Evolutionary conservation across 2,329 filamentous ascomycete genomes (phyloP).

Genomic region (Arachnomyces sp.): DNA sequence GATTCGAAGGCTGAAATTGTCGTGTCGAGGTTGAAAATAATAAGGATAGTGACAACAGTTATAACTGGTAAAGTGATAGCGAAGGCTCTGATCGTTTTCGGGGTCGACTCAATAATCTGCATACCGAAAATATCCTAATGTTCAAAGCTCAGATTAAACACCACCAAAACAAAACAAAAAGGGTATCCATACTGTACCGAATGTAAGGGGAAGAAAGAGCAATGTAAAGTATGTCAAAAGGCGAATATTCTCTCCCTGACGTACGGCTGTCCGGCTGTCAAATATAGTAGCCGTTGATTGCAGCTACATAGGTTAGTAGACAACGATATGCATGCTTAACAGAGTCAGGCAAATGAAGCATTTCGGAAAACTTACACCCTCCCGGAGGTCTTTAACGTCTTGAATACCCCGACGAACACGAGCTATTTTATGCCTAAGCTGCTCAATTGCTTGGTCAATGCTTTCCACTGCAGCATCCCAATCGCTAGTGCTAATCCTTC

Average conservation of each 20-base stretch:
- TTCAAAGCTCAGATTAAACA: neutral
- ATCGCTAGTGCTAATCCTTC: conserved; percentile 4
- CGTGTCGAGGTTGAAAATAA: conserved; percentile 8
- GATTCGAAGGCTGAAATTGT: conserved; percentile 5
- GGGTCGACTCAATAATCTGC: conserved; percentile 3
- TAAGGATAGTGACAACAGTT: conserved; percentile 5
- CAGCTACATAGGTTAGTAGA: conserved; percentile 2
- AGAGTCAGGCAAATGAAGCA: neutral
- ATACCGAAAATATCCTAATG: conserved; percentile 6
- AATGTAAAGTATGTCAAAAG: conserved; percentile 15
- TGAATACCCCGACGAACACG: conserved; percentile 5
- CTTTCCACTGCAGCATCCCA: conserved; percentile 4
- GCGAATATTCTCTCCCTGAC: conserved; percentile 16
- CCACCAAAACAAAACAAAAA: neutral
- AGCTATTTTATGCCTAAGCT: conserved; percentile 5
- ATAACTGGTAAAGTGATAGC: conserved; percentile 8
- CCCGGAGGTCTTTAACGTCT: conserved; percentile 7
- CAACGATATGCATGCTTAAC: neutral
- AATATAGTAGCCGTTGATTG: conserved; percentile 12
- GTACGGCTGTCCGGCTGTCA: conserved; percentile 14
- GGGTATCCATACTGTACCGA: conserved; percentile 8
- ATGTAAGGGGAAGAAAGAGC: conserved; percentile 15
- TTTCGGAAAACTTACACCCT: conserved; percentile 2
- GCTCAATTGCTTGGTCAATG: conserved; percentile 5
- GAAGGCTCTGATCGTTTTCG: conserved; percentile 5